Conservation (phyloP, 176 grass and related monocot species). For the Lolium multiflorum region DNA sequence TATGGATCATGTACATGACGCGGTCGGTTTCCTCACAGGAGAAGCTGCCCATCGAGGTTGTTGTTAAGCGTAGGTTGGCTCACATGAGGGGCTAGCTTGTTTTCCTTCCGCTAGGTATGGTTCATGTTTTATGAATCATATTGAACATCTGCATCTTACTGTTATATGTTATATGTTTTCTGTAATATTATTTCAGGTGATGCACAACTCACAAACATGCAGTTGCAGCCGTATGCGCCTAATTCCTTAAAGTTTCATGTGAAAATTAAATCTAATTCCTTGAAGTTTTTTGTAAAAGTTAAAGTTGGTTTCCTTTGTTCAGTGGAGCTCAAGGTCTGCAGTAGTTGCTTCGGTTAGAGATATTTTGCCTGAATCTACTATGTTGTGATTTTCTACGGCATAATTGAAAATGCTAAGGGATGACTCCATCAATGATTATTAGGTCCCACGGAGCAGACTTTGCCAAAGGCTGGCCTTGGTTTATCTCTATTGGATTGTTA, state of each 20-base stretch:
- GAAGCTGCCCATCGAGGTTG: neutral
- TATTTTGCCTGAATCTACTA: constrained; percentile 5
- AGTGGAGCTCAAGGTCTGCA: constrained; percentile 84
- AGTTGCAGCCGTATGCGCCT: constrained; percentile 84
- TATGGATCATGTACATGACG: neutral
- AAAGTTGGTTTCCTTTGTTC: constrained; percentile 92
- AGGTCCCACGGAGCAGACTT: constrained; percentile 95
- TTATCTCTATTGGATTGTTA: constrained; percentile 91
- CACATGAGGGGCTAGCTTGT: neutral
- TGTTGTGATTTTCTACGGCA: constrained; percentile 39
- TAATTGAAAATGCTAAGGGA: constrained; percentile 33
- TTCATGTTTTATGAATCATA: constrained; percentile 31
- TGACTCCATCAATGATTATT: constrained; percentile 46
- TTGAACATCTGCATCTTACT: neutral
- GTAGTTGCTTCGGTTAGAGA: constrained; percentile 39
- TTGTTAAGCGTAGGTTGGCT: neutral
- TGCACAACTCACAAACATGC: constrained; percentile 91
- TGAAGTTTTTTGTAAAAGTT: constrained; percentile 71
- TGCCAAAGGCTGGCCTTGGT: constrained; percentile 90
- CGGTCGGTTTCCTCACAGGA: neutral
- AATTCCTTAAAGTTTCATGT: constrained; percentile 75
- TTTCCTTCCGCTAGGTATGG: constrained; percentile 20
- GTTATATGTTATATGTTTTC: constrained; percentile 35
- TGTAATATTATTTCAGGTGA: constrained; percentile 59
- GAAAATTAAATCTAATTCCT: too few species aligned